These are phyloP conservation scores for Orobanche coerulescens DNA, from an alignment of 257 asterid species.

Conservation along the genomic window DNA sequence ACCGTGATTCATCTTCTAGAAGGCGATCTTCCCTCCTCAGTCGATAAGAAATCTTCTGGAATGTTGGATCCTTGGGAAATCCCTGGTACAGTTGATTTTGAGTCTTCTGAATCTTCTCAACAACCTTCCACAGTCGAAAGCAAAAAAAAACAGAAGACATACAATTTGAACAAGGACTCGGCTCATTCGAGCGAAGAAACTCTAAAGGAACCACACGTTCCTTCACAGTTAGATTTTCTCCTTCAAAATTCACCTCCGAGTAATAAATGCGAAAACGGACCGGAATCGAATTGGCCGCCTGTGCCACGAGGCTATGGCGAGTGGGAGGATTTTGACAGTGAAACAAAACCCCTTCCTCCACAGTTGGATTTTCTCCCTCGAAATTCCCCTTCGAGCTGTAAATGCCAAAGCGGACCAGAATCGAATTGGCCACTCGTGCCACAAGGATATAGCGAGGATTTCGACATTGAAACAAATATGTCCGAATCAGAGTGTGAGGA, in stretches of 20 bases:
- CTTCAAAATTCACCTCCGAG: slow-evolving; percentile 20
- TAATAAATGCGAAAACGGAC: slow-evolving; percentile 20
- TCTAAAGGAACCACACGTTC: slow-evolving; percentile 16
- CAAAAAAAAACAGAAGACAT: slow-evolving; percentile 17
- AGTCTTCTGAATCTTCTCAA: slow-evolving; percentile 31
- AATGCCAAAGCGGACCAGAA: slow-evolving; percentile 18
- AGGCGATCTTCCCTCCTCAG: slow-evolving; percentile 68
- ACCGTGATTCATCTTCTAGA: slow-evolving; percentile 75
- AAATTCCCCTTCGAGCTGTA: slow-evolving; percentile 22
- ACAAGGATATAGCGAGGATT: slow-evolving; percentile 27
- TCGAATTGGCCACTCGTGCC: too few relatives aligned
- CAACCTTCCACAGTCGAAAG: slow-evolving; percentile 23
- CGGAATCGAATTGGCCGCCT: slow-evolving; percentile 13
- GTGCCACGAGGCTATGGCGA: slow-evolving; percentile 32
- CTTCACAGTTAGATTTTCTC: too few relatives aligned
- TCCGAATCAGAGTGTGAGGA: slow-evolving; percentile 41
- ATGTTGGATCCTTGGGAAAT: slow-evolving; percentile 82
- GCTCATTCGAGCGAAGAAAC: slow-evolving; percentile 18
- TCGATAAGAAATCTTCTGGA: slow-evolving; percentile 53
- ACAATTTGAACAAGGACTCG: slow-evolving; percentile 8
- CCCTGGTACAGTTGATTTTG: slow-evolving; percentile 52
- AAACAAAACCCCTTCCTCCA: too few relatives aligned
- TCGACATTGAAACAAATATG: slow-evolving; percentile 22
- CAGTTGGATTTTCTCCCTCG: too few relatives aligned
- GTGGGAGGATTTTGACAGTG: slow-evolving; percentile 27